Base-by-base conservation (phyloP, 1,139 yeast genomes). In the Diutina rugosa region DNA sequence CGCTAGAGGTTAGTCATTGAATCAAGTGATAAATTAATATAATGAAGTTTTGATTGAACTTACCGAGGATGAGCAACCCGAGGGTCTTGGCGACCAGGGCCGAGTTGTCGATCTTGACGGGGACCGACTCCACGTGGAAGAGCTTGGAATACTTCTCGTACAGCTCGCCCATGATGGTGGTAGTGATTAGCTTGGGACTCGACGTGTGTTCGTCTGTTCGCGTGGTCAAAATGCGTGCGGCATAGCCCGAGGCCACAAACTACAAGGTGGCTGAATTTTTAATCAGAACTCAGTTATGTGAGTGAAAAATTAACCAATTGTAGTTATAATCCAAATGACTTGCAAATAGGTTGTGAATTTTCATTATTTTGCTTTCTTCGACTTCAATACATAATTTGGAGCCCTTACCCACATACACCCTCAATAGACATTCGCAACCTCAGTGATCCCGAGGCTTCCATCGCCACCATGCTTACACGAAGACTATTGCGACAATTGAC, bases 131-230 rank as follows among this genome's bases (percentile, higher is more conserved):
- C 6, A 58, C 55, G 52, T 57, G 58, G 62, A 67, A 73, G 51
- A 67, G 58, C 47, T 60, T 61, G 30, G 66, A 58, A 62, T 65
- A 69, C 56, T 70, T 69, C 55, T 69, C 71, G 65, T 72, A 73
- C 44, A 70, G 59, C 51, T 65, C 74, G 55, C 74, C 74, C 56
- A 21, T 21, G 26, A 4, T 21, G 7, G 14, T 35, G 41, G 41
- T 35, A 5, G 10, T 35, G 41, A 35, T 35, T 35, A 14, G 41
- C 10, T 35, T 35, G 10, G 41, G 14, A 21, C 26, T 21, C 26
- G 26, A 21, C 26, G 26, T 21, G 26, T 21, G 26, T 21, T 21
- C 26, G 26, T 21, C 26, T 35, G 14, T 35, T 35, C 41, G 41
- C 41, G 41, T 35, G 41, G 41, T 35, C 41, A 35, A 35, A 35